Evolutionary conservation across 768 basidiomycete genomes (phyloP).

Genomic region (Strobilomyces confusus): DNA sequence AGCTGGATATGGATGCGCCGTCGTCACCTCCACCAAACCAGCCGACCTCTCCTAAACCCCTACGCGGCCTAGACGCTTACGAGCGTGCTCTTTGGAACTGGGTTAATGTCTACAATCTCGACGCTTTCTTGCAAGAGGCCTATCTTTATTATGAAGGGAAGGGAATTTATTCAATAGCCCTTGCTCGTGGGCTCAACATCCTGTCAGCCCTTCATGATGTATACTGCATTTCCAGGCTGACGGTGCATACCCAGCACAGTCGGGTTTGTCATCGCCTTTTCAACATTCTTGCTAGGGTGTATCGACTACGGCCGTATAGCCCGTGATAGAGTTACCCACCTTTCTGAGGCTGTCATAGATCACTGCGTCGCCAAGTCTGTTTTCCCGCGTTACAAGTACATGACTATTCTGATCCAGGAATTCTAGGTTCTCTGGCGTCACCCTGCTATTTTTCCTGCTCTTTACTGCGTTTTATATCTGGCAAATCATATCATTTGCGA

Average conservation of each 20-base stretch:
- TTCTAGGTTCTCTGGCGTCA: slow-evolving; percentile 76
- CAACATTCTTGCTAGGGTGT: slow-evolving; percentile 93
- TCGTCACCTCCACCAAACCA: slow-evolving; percentile 20
- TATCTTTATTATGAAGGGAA: slow-evolving; percentile 97
- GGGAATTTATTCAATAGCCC: slow-evolving; percentile 92
- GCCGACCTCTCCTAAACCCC: slow-evolving; percentile 36
- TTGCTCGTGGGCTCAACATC: slow-evolving; percentile 88
- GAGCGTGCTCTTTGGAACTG: slow-evolving; percentile 97
- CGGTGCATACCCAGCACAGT: slow-evolving; percentile 65
- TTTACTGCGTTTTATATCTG: slow-evolving; percentile 88
- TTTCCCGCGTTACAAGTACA: neutral
- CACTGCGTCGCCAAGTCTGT: slow-evolving; percentile 82
- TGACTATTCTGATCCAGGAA: slow-evolving; percentile 14
- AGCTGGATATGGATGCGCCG: slow-evolving; percentile 43
- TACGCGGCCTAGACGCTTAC: slow-evolving; percentile 74
- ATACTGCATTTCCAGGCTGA: slow-evolving; percentile 20
- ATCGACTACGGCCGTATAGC: slow-evolving; percentile 85
- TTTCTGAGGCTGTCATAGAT: slow-evolving; percentile 79
- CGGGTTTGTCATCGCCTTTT: slow-evolving; percentile 97
- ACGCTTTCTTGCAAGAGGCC: slow-evolving; percentile 91
- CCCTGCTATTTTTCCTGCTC: slow-evolving; percentile 76
- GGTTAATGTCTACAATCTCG: slow-evolving; percentile 98
- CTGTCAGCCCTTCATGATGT: slow-evolving; percentile 58
- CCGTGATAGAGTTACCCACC: slow-evolving; percentile 57
- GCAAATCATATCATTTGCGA: slow-evolving; percentile 77